Evolutionary conservation across 2,329 filamentous ascomycete genomes (phyloP).

Genomic region (Venturiaceae sp.): DNA sequence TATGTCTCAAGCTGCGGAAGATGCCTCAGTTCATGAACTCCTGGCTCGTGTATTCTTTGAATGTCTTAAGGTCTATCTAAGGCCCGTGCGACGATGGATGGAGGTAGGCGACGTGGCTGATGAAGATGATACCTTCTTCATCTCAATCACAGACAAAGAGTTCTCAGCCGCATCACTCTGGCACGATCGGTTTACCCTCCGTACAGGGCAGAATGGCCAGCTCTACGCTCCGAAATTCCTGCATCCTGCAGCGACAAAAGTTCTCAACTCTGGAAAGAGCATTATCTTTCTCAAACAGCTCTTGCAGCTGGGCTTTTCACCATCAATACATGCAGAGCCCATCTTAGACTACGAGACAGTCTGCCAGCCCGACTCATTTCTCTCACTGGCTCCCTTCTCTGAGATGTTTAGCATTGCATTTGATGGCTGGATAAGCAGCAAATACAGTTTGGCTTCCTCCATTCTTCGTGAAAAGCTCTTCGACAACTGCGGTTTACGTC

Average conservation of each 20-base stretch:
- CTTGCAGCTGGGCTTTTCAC: slow-evolving; percentile 13
- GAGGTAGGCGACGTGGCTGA: slow-evolving; percentile 60
- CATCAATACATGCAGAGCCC: slow-evolving; percentile 14
- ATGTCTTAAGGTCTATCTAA: slow-evolving; percentile 74
- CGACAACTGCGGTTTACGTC: slow-evolving; percentile 55
- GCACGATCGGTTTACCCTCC: slow-evolving; percentile 64
- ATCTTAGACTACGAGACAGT: slow-evolving; percentile 48
- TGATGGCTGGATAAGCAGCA: slow-evolving; percentile 64
- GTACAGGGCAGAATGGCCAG: slow-evolving; percentile 46
- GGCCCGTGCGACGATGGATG: slow-evolving; percentile 77
- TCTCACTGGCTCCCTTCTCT: slow-evolving; percentile 55
- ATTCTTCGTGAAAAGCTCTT: slow-evolving; percentile 59
- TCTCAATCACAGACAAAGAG: slow-evolving; percentile 48
- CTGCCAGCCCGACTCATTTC: slow-evolving; percentile 32
- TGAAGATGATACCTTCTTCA: slow-evolving; percentile 65
- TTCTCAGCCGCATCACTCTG: slow-evolving; percentile 59
- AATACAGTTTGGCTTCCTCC: slow-evolving; percentile 59
- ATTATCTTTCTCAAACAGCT: slow-evolving; percentile 67
- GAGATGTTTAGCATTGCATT: slow-evolving; percentile 66
- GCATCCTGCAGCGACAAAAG: slow-evolving; percentile 55
- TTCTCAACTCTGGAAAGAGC: slow-evolving; percentile 84
- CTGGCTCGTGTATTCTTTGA: slow-evolving; percentile 65
- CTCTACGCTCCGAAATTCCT: slow-evolving; percentile 69
- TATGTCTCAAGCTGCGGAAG: slow-evolving; percentile 59
- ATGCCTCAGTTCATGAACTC: slow-evolving; percentile 50